Conservation (phyloP, 106 monocot species). For the Dactylorhiza incarnata region DNA sequence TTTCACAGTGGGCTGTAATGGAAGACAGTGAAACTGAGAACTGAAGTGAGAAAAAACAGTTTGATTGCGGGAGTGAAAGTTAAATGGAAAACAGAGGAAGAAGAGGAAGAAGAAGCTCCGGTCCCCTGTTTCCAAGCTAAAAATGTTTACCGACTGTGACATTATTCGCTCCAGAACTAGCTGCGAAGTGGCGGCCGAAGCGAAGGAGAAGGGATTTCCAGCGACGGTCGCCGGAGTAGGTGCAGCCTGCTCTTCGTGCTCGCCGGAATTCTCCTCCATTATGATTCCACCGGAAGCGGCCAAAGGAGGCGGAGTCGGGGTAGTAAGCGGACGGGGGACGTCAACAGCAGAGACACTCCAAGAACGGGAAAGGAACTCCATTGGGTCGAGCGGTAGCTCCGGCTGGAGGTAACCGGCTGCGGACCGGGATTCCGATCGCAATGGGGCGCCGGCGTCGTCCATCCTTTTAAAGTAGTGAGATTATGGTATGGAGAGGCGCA, state of each 20-base stretch:
- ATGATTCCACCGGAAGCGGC: neutral
- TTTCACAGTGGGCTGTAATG: neutral
- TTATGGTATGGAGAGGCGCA: neutral
- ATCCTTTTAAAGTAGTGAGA: neutral
- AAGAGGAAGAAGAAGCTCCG: neutral
- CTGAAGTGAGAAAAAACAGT: neutral
- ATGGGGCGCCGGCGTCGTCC: neutral
- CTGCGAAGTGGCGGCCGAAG: constrained; percentile 62
- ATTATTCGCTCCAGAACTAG: constrained; percentile 68
- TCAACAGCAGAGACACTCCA: constrained; percentile 52
- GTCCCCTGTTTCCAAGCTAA: neutral
- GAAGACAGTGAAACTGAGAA: neutral
- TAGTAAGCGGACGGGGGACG: constrained; percentile 18
- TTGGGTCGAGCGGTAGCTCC: constrained; percentile 27
- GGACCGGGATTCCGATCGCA: neutral
- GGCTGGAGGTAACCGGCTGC: neutral
- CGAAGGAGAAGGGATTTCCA: constrained; percentile 51
- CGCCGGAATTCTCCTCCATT: constrained; percentile 17
- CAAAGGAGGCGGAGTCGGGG: neutral
- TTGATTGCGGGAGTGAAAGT: neutral
- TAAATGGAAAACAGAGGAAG: neutral
- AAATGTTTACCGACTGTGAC: constrained; percentile 55
- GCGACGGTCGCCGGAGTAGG: constrained; percentile 11
- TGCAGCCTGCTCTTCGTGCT: constrained; percentile 9
- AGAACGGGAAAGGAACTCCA: constrained; percentile 62